Base-by-base conservation (phyloP, 805 yeast genomes). In the Candida sonorensis region DNA sequence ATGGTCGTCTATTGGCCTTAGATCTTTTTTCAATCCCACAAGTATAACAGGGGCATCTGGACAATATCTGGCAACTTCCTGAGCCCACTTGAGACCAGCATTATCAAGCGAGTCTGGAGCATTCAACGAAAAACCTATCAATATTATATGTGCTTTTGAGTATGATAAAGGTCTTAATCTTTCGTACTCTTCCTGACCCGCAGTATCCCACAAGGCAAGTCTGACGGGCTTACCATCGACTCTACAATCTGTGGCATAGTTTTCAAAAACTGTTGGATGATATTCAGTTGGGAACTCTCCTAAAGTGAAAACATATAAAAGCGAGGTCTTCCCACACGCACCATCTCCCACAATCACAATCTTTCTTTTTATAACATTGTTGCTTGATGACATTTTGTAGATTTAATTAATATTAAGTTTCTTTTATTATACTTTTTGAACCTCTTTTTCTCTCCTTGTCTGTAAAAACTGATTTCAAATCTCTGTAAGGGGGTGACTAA, bases 131-230 rank as follows among this genome's bases (percentile, higher is more conserved):
- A 83, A 88, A 0, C 90, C 96, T 33, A 87, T 80, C 34, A 87
- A 61, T 32, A 88, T 80, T 35, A 84, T 82, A 55, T 88, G 83
- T 2, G 96, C 94, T 47, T 84, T 81, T 9, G 88, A 74, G 51
- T 88, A 88, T 15, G 94, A 81, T 42, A 88, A 63, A 1, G 96
- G 96, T 40, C 96, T 72, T 37, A 88, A 63, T 37, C 96, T 64
- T 53, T 87, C 96, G 53, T 87, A 87, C 58, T 87, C 97, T 61
- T 87, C 97, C 59, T 87, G 96, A 3, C 97, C 97, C 4, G 97
- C 96, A 1, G 96, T 87, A 54, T 87, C 97, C 96, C 97, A 87
- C 17, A 87, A 61, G 2, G 94, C 88, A 35, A 87, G 59, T 41
- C 86, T 81, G 4, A 87, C 94, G 11, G 92, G 81, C 45, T 86